Evolutionary conservation across 176 grass and related monocot genomes (phyloP).

Genomic region (Saccharum officinarum): DNA sequence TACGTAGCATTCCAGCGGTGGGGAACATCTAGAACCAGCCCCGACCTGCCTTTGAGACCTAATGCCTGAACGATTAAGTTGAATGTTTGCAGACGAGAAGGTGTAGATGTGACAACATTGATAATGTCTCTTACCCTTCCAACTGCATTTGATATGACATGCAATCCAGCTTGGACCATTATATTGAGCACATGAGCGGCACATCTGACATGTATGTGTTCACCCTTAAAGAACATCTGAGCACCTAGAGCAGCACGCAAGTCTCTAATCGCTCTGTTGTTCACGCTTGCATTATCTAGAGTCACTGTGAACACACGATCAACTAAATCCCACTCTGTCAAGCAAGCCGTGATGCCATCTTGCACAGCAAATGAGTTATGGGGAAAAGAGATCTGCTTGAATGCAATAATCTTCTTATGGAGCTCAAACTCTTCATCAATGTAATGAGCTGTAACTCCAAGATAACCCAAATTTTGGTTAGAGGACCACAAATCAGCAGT

Average conservation of each 20-base stretch:
- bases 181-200: not conserved
- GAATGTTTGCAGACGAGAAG: too few species aligned
- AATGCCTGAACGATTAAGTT: too few species aligned
- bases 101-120: not conserved
- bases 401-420: too few species aligned
- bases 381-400: too few species aligned
- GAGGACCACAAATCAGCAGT: too few species aligned
- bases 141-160: not conserved
- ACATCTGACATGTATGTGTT: not conserved
- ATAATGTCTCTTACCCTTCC: not conserved
- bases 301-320: not conserved
- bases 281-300: not conserved
- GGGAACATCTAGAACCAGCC: too few species aligned
- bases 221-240: not conserved
- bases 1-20: too few species aligned
- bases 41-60: too few species aligned
- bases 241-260: not conserved
- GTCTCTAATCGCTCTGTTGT: not conserved
- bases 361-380: not conserved
- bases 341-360: not conserved
- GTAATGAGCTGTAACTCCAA: too few species aligned
- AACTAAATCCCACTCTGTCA: not conserved
- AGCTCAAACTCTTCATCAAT: too few species aligned
- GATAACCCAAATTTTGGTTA: too few species aligned
- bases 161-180: not conserved